Base-by-base conservation (phyloP, 164 flowering plant species). In the Kingdonia uniflora region DNA sequence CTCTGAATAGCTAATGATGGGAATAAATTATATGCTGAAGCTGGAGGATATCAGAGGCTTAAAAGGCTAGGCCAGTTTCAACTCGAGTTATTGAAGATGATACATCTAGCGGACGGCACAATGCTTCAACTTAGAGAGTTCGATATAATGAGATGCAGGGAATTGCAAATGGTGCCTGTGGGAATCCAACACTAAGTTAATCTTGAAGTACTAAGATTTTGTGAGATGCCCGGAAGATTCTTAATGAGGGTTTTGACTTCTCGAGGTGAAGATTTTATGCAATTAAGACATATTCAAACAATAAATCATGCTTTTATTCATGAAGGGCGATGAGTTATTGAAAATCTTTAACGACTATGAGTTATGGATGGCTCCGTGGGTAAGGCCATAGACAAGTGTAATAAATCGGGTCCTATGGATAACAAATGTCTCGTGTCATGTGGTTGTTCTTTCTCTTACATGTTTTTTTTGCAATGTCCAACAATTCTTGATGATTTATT, bases 1-100 rank as follows among this genome's bases (percentile, higher is more conserved):
- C 58, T 71, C 12, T 16, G 21, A 1, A 12, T 42, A 0, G 76
- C 56, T n/a, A 68, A 62, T 37, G 60, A 37, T 5, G 71, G 71
- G 21, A 57, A 67, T 7, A 19, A 13, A 10, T 22, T 71, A 42
- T 42, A 52, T 26, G 71, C 69, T 44, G 49, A 46, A 45, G 54
- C 48, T 0, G 60, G 60, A 17, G 47, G 57, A 12, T 69, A 69
- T 42, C 51, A 37, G 15, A 72, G 39, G 42, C 62, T 75, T 1
- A 65, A 59, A 33, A 7, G 41, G 2, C 33, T 75, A 35, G n/a
- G 57, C 11, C 64, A 69, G 11, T 17, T 15, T 13, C 20, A 40
- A 6, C 17, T 72, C 15, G 49, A 60, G 8, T 39, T 17, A 19
- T 44, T 72, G 50, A 57, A 21, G 16, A 16, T 5, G 33, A 46